Base-by-base conservation (phyloP, 192 early-diverging fungal species). In the Coemansia sp. region DNA sequence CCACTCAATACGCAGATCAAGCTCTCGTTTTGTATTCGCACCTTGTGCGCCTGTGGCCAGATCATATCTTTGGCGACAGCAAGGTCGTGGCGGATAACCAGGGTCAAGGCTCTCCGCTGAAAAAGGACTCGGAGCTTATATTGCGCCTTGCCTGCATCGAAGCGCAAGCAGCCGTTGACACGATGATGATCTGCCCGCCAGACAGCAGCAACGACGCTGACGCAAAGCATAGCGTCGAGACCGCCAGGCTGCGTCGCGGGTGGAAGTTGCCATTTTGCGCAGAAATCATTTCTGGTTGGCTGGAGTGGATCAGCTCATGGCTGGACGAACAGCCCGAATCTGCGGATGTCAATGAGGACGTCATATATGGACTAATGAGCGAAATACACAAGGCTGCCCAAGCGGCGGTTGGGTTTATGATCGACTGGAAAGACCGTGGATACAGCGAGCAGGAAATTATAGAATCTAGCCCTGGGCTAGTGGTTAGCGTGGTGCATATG, bases 221-320 rank as follows among this genome's bases (percentile, higher is more conserved):
- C 6, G 35, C 14, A 19, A 35, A 53, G 20, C 24, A 51, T 25
- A 31, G 45, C 14, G 11, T 20, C 1, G 65, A 59, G 24, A 37
- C 58, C 8, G 46, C 38, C 32, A 62, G 62, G 17, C n/a, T 68
- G 22, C 24, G 15, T 2, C 75, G 57, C 22, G 79, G 79, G 6
- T 82, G 79, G 79, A 82, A 82, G 60, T 63, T 73, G 36, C 65
- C 79, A 4, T 41, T 72, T 15, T 82, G 79, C 42, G 63, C 79
- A 8, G 73, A 72, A 38, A 70, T 73, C 42, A 62, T 57, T n/a
- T 64, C 79, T 27, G 54, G 59, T 1, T 82, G 79, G 79, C 79
- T 82, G 12, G 73, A 69, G 31, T 82, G 73, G 73, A 61, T 65
- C 14, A 22, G 63, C 15, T 51, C 37, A 17, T 82, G 79, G 79